Evolutionary conservation across 306 rosid genomes (phyloP).

Genomic region (Prunus armeniaca): DNA sequence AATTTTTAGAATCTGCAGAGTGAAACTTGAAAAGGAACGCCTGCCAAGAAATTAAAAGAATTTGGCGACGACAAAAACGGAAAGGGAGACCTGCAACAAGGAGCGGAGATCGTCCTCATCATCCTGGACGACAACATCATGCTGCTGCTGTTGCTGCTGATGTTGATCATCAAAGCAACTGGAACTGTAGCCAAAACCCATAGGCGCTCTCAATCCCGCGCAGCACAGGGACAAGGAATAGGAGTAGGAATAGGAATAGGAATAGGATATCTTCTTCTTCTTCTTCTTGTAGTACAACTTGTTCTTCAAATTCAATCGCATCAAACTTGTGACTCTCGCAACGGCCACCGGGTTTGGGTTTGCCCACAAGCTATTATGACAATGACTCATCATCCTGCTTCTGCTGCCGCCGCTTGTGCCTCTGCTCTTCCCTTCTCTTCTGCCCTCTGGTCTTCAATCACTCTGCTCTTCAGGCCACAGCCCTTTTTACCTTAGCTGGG

Average conservation of each 20-base stretch:
- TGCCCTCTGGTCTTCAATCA: too few relatives aligned
- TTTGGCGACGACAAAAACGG: too few relatives aligned
- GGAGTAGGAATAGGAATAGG: background rate
- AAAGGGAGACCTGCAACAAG: constrained; percentile 39
- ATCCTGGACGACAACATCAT: background rate
- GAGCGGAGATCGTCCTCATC: constrained; percentile 44
- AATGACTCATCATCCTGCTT: background rate
- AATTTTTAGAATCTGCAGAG: background rate
- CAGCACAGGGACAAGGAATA: background rate
- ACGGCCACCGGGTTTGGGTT: background rate
- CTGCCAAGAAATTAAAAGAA: background rate
- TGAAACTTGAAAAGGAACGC: background rate
- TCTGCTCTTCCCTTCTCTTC: background rate
- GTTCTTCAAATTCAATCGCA: background rate
- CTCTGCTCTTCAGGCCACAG: too few relatives aligned
- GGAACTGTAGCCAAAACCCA: background rate
- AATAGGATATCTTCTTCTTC: background rate
- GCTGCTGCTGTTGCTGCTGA: too few relatives aligned
- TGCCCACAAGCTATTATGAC: background rate
- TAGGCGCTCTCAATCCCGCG: background rate
- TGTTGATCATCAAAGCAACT: background rate
- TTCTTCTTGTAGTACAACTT: background rate
- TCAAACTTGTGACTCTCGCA: background rate
- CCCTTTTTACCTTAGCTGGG: too few relatives aligned
- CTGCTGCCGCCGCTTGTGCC: background rate